Percentiles rank a stretch among this genome's conserved stretches.
These are phyloP conservation scores for Bipolaris zeicola DNA, from an alignment of 2,329 filamentous ascomycete genomes.

Conservation along the genomic window DNA sequence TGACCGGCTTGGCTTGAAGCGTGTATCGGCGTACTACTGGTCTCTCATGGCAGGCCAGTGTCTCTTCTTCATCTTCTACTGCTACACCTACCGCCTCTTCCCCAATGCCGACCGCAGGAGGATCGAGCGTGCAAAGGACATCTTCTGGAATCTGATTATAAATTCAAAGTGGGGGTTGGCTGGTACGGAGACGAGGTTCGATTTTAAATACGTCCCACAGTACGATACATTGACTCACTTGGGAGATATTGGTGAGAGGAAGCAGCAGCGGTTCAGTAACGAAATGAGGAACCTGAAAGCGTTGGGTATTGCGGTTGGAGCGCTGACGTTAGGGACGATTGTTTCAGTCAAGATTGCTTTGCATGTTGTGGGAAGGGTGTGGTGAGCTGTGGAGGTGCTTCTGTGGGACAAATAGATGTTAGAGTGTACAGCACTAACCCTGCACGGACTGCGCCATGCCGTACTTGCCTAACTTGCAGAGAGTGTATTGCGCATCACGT, in stretches of 20 bases:
- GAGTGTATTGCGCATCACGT: background rate
- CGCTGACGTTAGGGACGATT: conserved; percentile 33
- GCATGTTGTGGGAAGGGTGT: conserved; percentile 23
- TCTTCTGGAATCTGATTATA: conserved; percentile 66
- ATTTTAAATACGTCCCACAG: conserved; percentile 72
- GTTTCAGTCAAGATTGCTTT: conserved; percentile 34
- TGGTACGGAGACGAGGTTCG: conserved; percentile 66
- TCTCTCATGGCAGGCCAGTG: conserved; percentile 68
- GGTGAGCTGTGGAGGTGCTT: conserved; percentile 15
- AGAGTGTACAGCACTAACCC: background rate
- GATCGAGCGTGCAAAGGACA: conserved; percentile 57
- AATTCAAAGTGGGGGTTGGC: conserved; percentile 67
- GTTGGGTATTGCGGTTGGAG: conserved; percentile 50
- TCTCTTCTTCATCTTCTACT: conserved; percentile 64
- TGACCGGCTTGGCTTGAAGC: conserved; percentile 63
- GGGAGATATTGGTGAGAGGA: conserved; percentile 50
- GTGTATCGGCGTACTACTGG: conserved; percentile 63
- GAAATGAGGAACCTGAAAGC: conserved; percentile 57
- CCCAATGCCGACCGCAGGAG: conserved; percentile 58
- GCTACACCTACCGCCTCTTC: conserved; percentile 59
- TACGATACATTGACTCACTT: conserved; percentile 57
- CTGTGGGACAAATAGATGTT: background rate
- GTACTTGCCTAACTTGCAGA: background rate
- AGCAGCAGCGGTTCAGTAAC: conserved; percentile 45
- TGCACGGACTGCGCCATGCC: too few relatives aligned